phyloP scores from a whole-genome alignment of 768 basidiomycete species.

The Rhizopogon rudus region DNA sequence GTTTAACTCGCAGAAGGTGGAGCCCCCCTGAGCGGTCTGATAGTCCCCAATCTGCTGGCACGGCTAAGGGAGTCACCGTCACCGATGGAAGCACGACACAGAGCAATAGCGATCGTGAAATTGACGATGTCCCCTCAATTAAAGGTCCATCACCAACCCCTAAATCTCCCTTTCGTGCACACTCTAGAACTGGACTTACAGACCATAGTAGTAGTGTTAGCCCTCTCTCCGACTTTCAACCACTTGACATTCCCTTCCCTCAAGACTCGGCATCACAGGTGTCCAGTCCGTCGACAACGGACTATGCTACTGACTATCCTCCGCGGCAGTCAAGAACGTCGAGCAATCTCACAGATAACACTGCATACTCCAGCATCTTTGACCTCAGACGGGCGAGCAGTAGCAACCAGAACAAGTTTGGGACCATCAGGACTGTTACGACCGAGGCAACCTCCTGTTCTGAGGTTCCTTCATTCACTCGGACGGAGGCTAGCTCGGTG shows the following conservation, averaged over 20 bases:
- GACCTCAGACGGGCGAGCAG: slow-evolving; percentile 43
- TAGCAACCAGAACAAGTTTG: slow-evolving; percentile 55
- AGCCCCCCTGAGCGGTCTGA: slow-evolving; percentile 50
- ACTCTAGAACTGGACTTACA: slow-evolving; percentile 16
- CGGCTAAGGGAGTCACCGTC: slow-evolving; percentile 22
- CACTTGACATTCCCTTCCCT: slow-evolving; percentile 22
- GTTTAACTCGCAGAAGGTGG: slow-evolving; percentile 38
- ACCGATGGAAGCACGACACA: slow-evolving; percentile 8
- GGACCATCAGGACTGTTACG: slow-evolving; percentile 76
- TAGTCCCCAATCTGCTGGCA: slow-evolving; percentile 43
- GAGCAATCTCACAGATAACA: slow-evolving; percentile 52
- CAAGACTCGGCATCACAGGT: slow-evolving; percentile 35
- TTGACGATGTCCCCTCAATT: slow-evolving; percentile 35
- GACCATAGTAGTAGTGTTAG: slow-evolving; percentile 2
- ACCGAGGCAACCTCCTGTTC: slow-evolving; percentile 70
- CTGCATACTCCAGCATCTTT: slow-evolving; percentile 57
- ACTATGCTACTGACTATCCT: slow-evolving; percentile 30
- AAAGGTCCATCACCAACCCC: slow-evolving; percentile 32
- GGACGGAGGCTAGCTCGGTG: slow-evolving; percentile 58
- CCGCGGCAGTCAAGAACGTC: slow-evolving; percentile 62
- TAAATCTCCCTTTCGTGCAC: slow-evolving; percentile 50
- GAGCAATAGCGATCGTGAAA: slow-evolving; percentile 22
- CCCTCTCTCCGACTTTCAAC: slow-evolving; percentile 13
- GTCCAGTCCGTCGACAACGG: slow-evolving; percentile 27
- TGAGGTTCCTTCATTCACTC: slow-evolving; percentile 60